Percentiles rank a stretch among this genome's conserved stretches.
Conservation (phyloP, 1,284 basidiomycete species). For the Ustilago tritici region DNA sequence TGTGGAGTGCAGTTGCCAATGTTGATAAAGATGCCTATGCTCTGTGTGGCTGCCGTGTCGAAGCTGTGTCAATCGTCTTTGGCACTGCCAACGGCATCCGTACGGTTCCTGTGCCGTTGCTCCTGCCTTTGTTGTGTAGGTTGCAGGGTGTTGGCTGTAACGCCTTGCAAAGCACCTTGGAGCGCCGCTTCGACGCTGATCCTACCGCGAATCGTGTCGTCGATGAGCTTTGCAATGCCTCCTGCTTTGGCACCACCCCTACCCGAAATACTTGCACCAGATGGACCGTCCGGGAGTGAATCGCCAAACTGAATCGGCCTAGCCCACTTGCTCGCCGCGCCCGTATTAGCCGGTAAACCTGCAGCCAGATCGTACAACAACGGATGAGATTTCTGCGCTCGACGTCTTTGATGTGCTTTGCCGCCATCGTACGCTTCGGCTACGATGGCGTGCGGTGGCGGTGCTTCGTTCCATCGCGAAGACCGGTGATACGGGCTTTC, state of each 20-base stretch:
- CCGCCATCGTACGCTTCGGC: slow-evolving; percentile 58
- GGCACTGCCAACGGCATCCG: no score
- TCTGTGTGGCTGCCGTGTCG: no score
- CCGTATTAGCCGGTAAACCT: slow-evolving; percentile 61
- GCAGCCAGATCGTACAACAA: slow-evolving; percentile 62
- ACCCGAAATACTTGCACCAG: not conserved
- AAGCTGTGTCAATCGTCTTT: no score
- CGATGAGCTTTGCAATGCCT: slow-evolving; percentile 47
- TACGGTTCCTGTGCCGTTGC: no score
- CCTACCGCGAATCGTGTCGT: slow-evolving; percentile 52
- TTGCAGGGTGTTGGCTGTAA: slow-evolving; percentile 9
- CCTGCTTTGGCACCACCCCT: slow-evolving; percentile 7
- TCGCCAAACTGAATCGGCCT: slow-evolving; percentile 64
- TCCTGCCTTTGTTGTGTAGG: not conserved
- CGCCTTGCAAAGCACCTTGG: slow-evolving; percentile 34
- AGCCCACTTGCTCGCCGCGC: slow-evolving; percentile 66
- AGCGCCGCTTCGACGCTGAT: slow-evolving; percentile 57
- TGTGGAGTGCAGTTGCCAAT: no score
- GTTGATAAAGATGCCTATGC: no score
- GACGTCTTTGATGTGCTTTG: slow-evolving; percentile 30
- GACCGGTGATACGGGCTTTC: not conserved
- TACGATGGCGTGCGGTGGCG: slow-evolving; percentile 44
- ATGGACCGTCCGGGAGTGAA: slow-evolving; percentile 43
- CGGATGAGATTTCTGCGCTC: slow-evolving; percentile 45
- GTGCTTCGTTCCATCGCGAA: slow-evolving; percentile 63